A percentile compares a stretch with the other conserved stretches of the same genome.
Evolutionary conservation across 148 eudicot genomes (phyloP).

Genomic region (Heliosperma pusillum): DNA sequence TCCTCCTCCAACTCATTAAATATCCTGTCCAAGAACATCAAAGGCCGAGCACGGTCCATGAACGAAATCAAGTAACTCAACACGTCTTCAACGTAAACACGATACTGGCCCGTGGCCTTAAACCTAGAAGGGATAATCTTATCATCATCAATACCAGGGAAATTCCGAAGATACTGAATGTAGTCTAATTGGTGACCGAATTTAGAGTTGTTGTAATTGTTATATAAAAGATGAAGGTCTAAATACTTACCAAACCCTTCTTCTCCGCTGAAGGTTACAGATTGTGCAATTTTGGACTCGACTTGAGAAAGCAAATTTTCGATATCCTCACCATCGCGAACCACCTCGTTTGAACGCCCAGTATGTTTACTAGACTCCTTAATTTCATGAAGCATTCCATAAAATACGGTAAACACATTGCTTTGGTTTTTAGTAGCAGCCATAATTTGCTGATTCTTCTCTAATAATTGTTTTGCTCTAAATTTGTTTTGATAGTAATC

Average conservation of each 20-base stretch:
- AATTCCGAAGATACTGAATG: not conserved
- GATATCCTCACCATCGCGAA: not conserved
- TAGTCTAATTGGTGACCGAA: not conserved
- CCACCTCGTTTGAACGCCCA: not conserved
- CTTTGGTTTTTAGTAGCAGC: no score
- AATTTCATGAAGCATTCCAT: not conserved
- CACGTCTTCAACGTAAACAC: not conserved
- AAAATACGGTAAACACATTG: not conserved
- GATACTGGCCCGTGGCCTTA: not conserved
- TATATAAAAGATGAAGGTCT: conserved; percentile 11
- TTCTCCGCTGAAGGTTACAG: conserved; percentile 13
- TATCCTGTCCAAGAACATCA: not conserved
- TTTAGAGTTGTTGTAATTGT: not conserved
- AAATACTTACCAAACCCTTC: not conserved
- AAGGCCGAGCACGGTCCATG: not conserved
- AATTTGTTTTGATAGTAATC: no score
- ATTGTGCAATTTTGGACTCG: not conserved
- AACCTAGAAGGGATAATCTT: not conserved
- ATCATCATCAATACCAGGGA: not conserved
- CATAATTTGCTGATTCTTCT: no score
- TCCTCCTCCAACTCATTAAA: not conserved
- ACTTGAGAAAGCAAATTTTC: not conserved
- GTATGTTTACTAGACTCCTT: not conserved
- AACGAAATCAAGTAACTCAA: conserved; percentile 10
- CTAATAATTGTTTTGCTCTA: no score